phyloP scores from a whole-genome alignment of 2,329 filamentous ascomycete species.

The Paecilomyces variotii region DNA sequence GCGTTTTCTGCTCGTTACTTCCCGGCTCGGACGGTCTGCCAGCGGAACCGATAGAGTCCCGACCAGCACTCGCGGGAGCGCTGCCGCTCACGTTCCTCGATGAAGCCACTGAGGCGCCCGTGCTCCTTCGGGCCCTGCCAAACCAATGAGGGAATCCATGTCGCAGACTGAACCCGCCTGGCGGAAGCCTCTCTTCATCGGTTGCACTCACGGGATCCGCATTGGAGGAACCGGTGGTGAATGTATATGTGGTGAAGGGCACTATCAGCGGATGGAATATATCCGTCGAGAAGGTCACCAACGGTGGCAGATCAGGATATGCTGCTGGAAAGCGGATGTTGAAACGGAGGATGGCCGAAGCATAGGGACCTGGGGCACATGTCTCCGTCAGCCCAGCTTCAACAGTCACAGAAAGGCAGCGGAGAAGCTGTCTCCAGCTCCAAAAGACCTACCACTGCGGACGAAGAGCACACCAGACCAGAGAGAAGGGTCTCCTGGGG shows the following conservation, averaged over 20 bases:
- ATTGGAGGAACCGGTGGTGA: constrained; percentile 69
- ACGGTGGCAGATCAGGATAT: constrained; percentile 71
- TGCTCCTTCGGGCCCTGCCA: constrained; percentile 46
- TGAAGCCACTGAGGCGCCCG: constrained; percentile 23
- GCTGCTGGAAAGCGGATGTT: constrained; percentile 76
- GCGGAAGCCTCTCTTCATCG: constrained; percentile 74
- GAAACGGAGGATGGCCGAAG: constrained; percentile 79
- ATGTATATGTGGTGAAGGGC: constrained; percentile 89
- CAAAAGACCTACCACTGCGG: constrained; percentile 58
- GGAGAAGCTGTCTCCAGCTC: constrained; percentile 1
- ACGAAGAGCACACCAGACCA: constrained; percentile 94
- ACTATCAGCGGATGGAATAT: constrained; percentile 93
- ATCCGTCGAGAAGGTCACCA: constrained; percentile 83
- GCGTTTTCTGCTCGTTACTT: constrained; percentile 1
- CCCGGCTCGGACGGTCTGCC: background rate
- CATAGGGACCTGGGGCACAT: constrained; percentile 64
- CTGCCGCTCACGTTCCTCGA: constrained; percentile 39
- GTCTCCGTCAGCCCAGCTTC: constrained; percentile 8
- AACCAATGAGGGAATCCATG: constrained; percentile 93
- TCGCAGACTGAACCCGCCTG: constrained; percentile 80
- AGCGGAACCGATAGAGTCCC: background rate
- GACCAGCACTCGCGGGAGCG: constrained; percentile 12
- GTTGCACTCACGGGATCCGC: constrained; percentile 73
- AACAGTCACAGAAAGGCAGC: background rate
- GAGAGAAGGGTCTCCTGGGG: constrained; percentile 67